These are phyloP conservation scores for Hericium alpestre DNA, from an alignment of 768 basidiomycete genomes.

Conservation along the genomic window DNA sequence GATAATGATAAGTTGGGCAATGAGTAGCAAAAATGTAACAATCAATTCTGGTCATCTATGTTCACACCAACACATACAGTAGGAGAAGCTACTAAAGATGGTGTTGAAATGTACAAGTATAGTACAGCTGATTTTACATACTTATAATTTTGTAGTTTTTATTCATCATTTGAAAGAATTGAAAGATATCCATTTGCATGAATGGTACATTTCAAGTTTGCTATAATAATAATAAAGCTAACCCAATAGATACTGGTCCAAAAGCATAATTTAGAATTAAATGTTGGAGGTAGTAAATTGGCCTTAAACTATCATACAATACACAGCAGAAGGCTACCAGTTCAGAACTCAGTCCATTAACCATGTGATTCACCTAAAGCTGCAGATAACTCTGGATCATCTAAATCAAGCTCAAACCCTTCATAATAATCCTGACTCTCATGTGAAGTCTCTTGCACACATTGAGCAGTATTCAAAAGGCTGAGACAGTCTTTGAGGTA, in stretches of 20 bases:
- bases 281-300: neutral
- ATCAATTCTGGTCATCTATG: too few relatives aligned
- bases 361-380: conserved; percentile 24
- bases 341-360: neutral
- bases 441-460: conserved; percentile 32
- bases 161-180: too few relatives aligned
- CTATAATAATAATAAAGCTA: neutral
- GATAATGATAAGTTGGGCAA: too few relatives aligned
- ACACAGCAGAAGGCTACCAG: neutral
- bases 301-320: neutral
- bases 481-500: neutral
- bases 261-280: neutral
- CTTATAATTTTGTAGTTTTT: too few relatives aligned
- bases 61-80: neutral
- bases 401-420: conserved; percentile 44
- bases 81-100: neutral
- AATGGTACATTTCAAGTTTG: neutral
- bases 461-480: conserved; percentile 1
- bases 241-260: neutral
- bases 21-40: too few relatives aligned
- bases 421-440: conserved; percentile 78
- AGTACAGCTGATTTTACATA: too few relatives aligned
- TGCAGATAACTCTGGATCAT: conserved; percentile 50
- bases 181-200: neutral
- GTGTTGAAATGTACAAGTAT: too few relatives aligned